Conservation (phyloP, 768 basidiomycete species). For the Nidularia pulvinata region DNA sequence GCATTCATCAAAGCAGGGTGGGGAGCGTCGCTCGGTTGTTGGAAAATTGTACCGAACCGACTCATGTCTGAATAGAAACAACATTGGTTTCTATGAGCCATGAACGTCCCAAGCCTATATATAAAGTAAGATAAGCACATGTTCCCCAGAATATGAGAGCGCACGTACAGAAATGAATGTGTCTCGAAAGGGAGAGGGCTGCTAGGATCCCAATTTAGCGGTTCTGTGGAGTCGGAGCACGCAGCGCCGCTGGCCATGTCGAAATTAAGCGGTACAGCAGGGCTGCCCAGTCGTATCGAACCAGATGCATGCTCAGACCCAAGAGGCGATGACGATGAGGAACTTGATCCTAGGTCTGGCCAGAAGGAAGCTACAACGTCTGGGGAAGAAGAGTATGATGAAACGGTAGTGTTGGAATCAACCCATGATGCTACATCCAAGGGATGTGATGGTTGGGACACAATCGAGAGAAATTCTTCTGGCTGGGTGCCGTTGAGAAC, state of each 20-base stretch:
- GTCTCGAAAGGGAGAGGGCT: conserved; percentile 26
- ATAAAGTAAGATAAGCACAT: too few species aligned
- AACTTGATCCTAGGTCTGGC: background rate
- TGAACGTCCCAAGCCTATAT: conserved; percentile 52
- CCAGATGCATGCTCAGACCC: conserved; percentile 6
- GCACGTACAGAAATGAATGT: conserved; percentile 34
- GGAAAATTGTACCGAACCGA: conserved; percentile 28
- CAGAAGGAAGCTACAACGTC: background rate
- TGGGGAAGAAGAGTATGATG: background rate
- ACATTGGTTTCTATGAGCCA: conserved; percentile 57
- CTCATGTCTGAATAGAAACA: conserved; percentile 51
- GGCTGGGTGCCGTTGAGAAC: background rate
- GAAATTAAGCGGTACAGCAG: background rate
- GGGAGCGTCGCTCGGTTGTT: conserved; percentile 23
- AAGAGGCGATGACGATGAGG: background rate
- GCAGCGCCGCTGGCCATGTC: background rate
- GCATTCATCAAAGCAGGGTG: conserved; percentile 63
- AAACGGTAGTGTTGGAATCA: background rate
- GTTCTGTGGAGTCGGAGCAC: conserved; percentile 8
- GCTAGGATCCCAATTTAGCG: conserved; percentile 18
- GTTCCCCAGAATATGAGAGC: too few species aligned
- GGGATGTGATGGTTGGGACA: background rate
- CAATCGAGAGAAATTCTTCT: background rate
- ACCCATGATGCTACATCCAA: background rate
- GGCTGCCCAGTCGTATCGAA: background rate